These are phyloP conservation scores for Penicillium paradoxum DNA, from an alignment of 495 filamentous ascomycete genomes.

Conservation along the genomic window DNA sequence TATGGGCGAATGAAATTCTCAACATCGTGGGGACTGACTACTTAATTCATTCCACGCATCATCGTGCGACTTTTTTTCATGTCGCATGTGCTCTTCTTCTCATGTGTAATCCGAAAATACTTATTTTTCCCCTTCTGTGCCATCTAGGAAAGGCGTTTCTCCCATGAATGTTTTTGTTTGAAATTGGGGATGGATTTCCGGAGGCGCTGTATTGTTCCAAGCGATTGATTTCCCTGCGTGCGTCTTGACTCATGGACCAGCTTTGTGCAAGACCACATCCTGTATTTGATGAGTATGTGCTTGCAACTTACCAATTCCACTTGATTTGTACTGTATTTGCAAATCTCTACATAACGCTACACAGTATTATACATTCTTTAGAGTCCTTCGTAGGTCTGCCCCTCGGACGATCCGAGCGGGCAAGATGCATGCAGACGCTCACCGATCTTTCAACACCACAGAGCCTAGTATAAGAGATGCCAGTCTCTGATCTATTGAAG, in stretches of 20 bases:
- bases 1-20: constrained; percentile 31
- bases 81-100: constrained; percentile 6
- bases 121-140: constrained; percentile 4
- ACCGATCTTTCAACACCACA: constrained; percentile 1
- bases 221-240: constrained; percentile 13
- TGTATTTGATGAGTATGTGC: constrained; percentile 16
- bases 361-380: neutral
- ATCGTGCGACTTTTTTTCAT: constrained; percentile 6
- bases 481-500: neutral
- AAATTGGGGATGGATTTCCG: constrained; percentile 5
- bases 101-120: constrained; percentile 17
- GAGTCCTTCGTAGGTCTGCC: neutral
- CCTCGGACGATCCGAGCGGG: neutral
- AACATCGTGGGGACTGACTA: neutral
- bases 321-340: neutral
- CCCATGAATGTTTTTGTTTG: constrained; percentile 3
- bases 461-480: neutral
- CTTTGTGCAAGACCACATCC: neutral
- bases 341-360: neutral
- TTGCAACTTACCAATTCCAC: constrained; percentile 4
- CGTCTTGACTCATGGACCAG: constrained; percentile 2
- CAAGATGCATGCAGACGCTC: constrained; percentile 4
- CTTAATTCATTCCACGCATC: neutral
- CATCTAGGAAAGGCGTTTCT: constrained; percentile 13
- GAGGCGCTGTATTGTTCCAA: constrained; percentile 13